Evolutionary conservation across 768 basidiomycete species (phyloP), one percentile per base, ranked within the genome.

Genomic region (Boletellus emodensis): DNA sequence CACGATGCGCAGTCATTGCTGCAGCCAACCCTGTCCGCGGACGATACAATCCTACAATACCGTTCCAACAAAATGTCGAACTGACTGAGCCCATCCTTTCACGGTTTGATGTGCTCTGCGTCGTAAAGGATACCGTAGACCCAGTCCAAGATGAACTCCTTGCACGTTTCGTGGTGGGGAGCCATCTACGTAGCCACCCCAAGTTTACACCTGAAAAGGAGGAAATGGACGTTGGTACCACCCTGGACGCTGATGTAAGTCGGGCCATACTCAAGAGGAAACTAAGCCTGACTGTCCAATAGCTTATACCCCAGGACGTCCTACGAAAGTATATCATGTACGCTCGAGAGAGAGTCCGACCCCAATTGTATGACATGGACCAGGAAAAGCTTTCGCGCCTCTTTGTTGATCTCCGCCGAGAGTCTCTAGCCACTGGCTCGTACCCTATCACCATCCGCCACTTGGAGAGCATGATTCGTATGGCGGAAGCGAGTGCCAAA

Each of bases 291-390:
- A 66, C 35, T 10, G 18, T 34, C 24, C 18, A 1, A 33, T 51
- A 99, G 95, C 81, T 97, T 59, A 98, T 99, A 59, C 90, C 95
- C 0, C 96, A 99, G 76, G 94, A 98, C 56, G 71, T 95, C 33
- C 81, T 99, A 22, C 84, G 90, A 45, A 99, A 98, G 67, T 99
- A 98, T 69, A 97, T 98, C 73, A 95, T 98, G 90, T 98, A 98
- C 62, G 93, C 94, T 0, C 83, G 92, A 52, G 96, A 98, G 62
- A 89, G 85, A 65, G 84, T 97, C 55, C 78, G 80, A 57, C 96
- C 96, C 2, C 95, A 97, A 70, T 76, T 99, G 46, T 90, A 90
- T 62, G 90, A 97, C 60, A 77, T 98, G 58, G 96, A 99, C 68
- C 90, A 93, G 63, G 93, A 97, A 64, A 98, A 98, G 72, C 80